Percentiles rank a stretch among this genome's conserved stretches.
These are phyloP conservation scores for Keqinozyma sinolaborantium DNA, from an alignment of 1,139 yeast genomes.

Conservation along the genomic window DNA sequence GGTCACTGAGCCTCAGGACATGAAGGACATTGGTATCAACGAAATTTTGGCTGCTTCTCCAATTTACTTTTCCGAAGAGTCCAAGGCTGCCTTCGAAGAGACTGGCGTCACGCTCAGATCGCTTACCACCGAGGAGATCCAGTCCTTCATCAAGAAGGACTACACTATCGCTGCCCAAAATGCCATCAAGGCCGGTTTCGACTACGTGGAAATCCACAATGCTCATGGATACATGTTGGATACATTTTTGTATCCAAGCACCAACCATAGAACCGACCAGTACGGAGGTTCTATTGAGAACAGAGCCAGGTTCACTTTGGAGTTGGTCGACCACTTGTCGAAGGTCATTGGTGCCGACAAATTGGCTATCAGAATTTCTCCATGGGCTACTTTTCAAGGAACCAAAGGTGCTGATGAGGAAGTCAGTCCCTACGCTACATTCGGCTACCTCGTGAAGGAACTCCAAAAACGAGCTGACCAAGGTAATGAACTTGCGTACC, in stretches of 20 bases:
- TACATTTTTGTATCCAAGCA: slow-evolving; percentile 45
- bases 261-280: slow-evolving; percentile 61
- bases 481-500: slow-evolving; percentile 43
- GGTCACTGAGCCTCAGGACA: slow-evolving; percentile 38
- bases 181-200: slow-evolving; percentile 60
- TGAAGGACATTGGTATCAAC: slow-evolving; percentile 32
- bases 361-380: slow-evolving; percentile 60
- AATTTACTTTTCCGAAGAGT: slow-evolving; percentile 15
- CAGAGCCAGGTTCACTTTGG: slow-evolving; percentile 55
- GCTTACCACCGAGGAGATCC: slow-evolving; percentile 41
- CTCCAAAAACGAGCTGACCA: slow-evolving; percentile 34
- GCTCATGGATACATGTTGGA: slow-evolving; percentile 71
- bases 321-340: slow-evolving; percentile 49
- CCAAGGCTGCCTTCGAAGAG: slow-evolving; percentile 21
- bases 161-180: slow-evolving; percentile 43
- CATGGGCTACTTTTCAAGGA: slow-evolving; percentile 46
- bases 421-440: slow-evolving; percentile 31
- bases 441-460: slow-evolving; percentile 31
- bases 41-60: slow-evolving; percentile 23
- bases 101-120: slow-evolving; percentile 32
- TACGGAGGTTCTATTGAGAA: slow-evolving; percentile 67
- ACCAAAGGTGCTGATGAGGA: slow-evolving; percentile 32
- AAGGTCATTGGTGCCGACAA: slow-evolving; percentile 47
- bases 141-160: no score
- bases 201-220: slow-evolving; percentile 63